Percentiles rank a stretch among this genome's conserved stretches.
These are phyloP conservation scores for Epichloe scottii DNA, from an alignment of 2,329 filamentous ascomycete species.

Conservation along the genomic window DNA sequence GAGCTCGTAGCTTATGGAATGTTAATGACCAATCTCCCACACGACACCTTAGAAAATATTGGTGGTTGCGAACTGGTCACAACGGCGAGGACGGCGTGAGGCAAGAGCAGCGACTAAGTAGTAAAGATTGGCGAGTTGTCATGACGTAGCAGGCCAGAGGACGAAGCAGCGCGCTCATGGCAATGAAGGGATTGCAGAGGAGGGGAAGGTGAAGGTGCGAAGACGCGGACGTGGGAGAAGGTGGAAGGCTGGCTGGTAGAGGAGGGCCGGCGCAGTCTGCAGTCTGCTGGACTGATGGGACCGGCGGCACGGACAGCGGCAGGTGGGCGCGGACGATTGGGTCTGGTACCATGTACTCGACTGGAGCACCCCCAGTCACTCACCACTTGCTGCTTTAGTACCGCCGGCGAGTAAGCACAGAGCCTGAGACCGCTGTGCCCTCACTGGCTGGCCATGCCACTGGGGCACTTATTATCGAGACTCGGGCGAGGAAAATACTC, in stretches of 20 bases:
- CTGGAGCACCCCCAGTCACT: too few relatives aligned
- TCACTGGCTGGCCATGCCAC: too few relatives aligned
- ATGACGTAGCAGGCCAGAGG: conserved; percentile 9
- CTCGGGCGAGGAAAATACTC: conserved; percentile 2
- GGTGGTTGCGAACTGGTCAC: conserved; percentile 8
- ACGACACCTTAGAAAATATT: background rate
- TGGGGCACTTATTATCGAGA: background rate
- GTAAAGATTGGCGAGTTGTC: conserved; percentile 6
- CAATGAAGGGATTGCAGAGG: conserved; percentile 1
- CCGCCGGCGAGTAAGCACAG: too few relatives aligned
- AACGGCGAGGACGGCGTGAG: conserved; percentile 3
- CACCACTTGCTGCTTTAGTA: background rate
- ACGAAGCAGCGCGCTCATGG: conserved; percentile 6
- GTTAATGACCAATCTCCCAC: conserved; percentile 8
- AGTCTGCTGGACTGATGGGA: conserved; percentile 2
- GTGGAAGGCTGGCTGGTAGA: conserved; percentile 1
- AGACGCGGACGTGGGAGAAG: background rate
- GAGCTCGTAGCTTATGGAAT: conserved; percentile 11
- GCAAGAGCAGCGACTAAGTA: conserved; percentile 4
- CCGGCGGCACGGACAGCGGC: background rate
- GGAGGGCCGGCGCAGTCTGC: conserved; percentile 5
- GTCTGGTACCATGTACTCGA: background rate
- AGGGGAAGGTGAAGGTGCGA: conserved; percentile 4
- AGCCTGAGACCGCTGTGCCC: too few relatives aligned
- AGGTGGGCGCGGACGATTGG: background rate